These are phyloP conservation scores for Zelopaecilomyces penicillatus DNA, from an alignment of 2,329 filamentous ascomycete genomes.

Conservation along the genomic window DNA sequence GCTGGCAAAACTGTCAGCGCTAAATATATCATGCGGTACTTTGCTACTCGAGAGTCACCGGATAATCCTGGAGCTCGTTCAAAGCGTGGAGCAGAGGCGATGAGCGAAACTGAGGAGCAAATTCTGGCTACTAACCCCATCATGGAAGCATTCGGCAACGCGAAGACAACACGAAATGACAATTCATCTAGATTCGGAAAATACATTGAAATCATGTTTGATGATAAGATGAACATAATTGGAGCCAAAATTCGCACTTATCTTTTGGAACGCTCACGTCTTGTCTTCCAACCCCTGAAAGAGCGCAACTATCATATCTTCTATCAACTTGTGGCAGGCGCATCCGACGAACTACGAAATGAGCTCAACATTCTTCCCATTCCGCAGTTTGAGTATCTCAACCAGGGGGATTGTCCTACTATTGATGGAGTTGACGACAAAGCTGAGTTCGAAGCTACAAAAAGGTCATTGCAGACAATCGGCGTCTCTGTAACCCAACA, in stretches of 20 bases:
- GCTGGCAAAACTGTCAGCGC: constrained; percentile 98
- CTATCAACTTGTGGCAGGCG: constrained; percentile 90
- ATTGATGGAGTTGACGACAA: constrained; percentile 96
- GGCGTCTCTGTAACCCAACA: constrained; percentile 71
- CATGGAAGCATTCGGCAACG: constrained; percentile 99
- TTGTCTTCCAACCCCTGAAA: constrained; percentile 95
- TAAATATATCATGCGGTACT: constrained; percentile 99
- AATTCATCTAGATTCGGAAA: constrained; percentile 99
- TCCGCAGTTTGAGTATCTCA: constrained; percentile 92
- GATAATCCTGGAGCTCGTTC: constrained; percentile 72
- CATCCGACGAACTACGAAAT: constrained; percentile 73
- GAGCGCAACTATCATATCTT: constrained; percentile 99
- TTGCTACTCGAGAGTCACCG: constrained; percentile 91
- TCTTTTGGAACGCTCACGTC: constrained; percentile 83
- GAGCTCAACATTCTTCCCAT: constrained; percentile 71
- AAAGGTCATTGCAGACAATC: constrained; percentile 78
- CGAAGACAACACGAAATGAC: constrained; percentile 98
- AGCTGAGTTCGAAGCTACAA: constrained; percentile 83
- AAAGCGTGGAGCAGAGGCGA: constrained; percentile 67
- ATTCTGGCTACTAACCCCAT: constrained; percentile 98
- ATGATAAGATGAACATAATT: constrained; percentile 89
- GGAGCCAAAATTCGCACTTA: constrained; percentile 97
- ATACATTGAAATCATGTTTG: constrained; percentile 99
- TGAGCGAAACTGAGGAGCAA: constrained; percentile 98
- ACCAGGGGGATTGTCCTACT: constrained; percentile 82